Base-by-base conservation (phyloP, 495 filamentous ascomycete species). In the Neurospora tetrasperma region DNA sequence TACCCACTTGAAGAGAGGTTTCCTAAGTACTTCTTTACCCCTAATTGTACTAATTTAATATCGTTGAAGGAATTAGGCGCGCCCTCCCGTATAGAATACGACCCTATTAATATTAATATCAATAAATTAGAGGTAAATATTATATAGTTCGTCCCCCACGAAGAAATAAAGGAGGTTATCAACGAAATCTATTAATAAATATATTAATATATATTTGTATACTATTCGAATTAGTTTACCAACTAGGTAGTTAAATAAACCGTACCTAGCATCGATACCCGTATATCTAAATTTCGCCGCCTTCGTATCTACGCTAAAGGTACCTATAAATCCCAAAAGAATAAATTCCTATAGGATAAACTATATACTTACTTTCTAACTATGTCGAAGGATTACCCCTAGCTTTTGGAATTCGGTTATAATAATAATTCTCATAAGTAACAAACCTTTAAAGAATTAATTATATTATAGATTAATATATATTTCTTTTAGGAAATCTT, bases 91-190 rank as follows among this genome's bases (percentile, higher is more conserved):
- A 16, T 43, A 16, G 14, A 43, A 43, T 18, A 43, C 5, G 4
- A 43, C 14, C 14, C 42, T 4, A 43, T 43, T 16, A 16, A 43
- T 43, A 43, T 2, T 2, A 5, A 43, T 43, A 14, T 16, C n/a
- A 12, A 16, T 6, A 7, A 46, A 46, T 20, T 18, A 5, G 43
- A 46, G 7, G 5, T 3, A 46, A 46, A 3, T 9, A 46, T 20
- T n/a, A 46, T 46, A 8, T 2, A 9, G 0, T 46, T 0, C 9
- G 3, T 46, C 0, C 43, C 18, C 7, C 5, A 0, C 0, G 2
- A 46, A 9, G 16, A 46, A 8, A 46, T 4, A 3, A 46, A 46
- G 18, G 18, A 46, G 1, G 8, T 46, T 2, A n/a, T 46, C 8
- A n/a, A 46, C 2, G 7, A 46, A 46, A 46, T 46, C 18, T 5